Evolutionary conservation across 148 eudicot genomes (phyloP).

Genomic region (Diospyros kaki): DNA sequence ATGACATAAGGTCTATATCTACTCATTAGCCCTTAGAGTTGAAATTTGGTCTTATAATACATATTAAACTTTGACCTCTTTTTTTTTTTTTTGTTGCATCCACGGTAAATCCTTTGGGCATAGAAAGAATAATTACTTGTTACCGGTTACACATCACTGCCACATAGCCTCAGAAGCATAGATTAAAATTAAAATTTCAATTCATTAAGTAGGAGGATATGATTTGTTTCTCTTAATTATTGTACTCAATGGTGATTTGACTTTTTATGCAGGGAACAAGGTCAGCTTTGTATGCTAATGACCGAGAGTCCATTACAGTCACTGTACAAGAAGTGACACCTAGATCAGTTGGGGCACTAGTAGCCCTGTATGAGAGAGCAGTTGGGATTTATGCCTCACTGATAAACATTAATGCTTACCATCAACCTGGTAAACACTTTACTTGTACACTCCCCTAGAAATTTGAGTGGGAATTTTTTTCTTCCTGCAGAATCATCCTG

Average conservation of each 20-base stretch:
- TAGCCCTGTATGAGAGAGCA: conserved; percentile 94
- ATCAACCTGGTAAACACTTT: conserved; percentile 74
- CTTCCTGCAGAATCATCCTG: background rate
- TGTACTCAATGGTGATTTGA: conserved; percentile 6
- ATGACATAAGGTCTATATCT: background rate
- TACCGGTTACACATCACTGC: background rate
- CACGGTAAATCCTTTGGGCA: background rate
- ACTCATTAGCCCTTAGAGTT: background rate
- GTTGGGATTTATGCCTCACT: conserved; percentile 93
- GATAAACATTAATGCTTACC: conserved; percentile 89
- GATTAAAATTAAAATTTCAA: background rate
- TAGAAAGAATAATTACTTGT: background rate
- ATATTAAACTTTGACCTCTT: background rate
- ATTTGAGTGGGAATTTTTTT: background rate
- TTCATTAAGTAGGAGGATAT: background rate
- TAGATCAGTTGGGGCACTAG: conserved; percentile 83
- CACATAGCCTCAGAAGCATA: too few species aligned
- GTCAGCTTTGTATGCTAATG: conserved; percentile 85
- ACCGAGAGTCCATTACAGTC: conserved; percentile 85
- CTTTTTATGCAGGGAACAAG: conserved; percentile 68
- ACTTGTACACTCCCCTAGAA: conserved; percentile 4
- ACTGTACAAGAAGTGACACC: conserved; percentile 96
- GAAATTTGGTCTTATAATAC: background rate
- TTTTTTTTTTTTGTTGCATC: background rate
- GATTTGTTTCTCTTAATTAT: background rate